phyloP scores from a whole-genome alignment of 805 yeast genomes.

The Candida sonorensis region DNA sequence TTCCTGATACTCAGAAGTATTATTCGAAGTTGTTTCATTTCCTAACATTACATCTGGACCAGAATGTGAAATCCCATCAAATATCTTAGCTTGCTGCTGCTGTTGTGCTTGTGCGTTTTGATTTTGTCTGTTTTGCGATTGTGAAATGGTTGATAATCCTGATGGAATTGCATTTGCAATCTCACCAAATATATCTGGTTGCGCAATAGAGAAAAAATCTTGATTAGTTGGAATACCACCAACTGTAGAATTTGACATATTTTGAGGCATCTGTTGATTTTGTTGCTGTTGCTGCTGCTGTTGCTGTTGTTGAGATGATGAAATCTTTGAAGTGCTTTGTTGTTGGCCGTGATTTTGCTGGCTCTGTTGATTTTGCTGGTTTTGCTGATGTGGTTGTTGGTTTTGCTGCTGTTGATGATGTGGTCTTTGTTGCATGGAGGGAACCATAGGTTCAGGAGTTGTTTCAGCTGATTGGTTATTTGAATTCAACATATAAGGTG shows the following conservation, averaged over 20 bases:
- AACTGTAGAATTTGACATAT: no score
- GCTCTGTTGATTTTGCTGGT: neutral
- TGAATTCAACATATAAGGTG: constrained; percentile 70
- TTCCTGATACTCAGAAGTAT: constrained; percentile 6
- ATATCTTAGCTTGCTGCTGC: constrained; percentile 22
- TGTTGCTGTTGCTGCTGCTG: no score
- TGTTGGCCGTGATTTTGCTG: neutral
- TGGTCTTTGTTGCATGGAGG: constrained; percentile 1
- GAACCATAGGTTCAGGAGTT: constrained; percentile 9
- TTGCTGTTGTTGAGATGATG: neutral
- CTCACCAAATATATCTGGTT: constrained; percentile 11
- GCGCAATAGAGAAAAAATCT: neutral
- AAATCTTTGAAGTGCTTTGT: neutral
- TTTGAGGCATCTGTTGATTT: no score
- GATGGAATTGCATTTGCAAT: constrained; percentile 22
- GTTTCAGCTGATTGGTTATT: constrained; percentile 8
- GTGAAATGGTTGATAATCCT: constrained; percentile 25
- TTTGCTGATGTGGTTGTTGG: neutral
- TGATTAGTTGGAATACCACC: no score
- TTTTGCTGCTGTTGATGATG: neutral
- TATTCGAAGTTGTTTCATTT: neutral
- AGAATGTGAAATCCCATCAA: no score
- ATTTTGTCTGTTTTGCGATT: constrained; percentile 14
- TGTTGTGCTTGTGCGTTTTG: constrained; percentile 25
- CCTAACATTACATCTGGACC: no score